Conservation (phyloP, 352 stramenopile species). For the Phytophthora crassamura region DNA sequence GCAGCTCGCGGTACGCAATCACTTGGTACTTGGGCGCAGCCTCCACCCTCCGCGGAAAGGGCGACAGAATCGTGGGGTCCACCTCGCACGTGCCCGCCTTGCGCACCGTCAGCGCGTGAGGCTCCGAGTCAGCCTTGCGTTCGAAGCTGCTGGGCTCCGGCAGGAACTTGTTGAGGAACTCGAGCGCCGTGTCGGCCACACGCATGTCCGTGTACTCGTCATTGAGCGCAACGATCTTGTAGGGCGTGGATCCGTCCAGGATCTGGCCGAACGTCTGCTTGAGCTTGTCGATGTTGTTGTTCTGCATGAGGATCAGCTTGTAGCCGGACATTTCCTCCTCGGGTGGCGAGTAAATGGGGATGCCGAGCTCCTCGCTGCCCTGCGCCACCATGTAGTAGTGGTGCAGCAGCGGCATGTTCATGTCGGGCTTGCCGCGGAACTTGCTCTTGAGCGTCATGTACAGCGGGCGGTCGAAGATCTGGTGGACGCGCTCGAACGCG, state of each 20-base stretch:
- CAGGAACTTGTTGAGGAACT: conserved; percentile 80
- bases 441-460: conserved; percentile 88
- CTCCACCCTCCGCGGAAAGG: conserved; percentile 68
- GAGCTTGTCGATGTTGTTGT: conserved; percentile 81
- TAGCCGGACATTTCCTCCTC: conserved; percentile 83
- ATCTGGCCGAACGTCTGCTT: conserved; percentile 74
- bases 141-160: conserved; percentile 77
- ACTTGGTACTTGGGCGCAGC: conserved; percentile 79
- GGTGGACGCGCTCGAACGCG: conserved; percentile 86
- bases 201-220: conserved; percentile 89
- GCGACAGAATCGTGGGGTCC: conserved; percentile 72
- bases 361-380: conserved; percentile 77
- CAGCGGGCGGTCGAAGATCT: conserved; percentile 86
- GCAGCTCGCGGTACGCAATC: conserved; percentile 80
- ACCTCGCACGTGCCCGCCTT: conserved; percentile 75
- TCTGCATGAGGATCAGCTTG: conserved; percentile 87
- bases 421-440: conserved; percentile 85
- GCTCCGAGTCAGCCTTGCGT: conserved; percentile 48
- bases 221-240: conserved; percentile 87
- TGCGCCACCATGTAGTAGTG: conserved; percentile 91
- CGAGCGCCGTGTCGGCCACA: conserved; percentile 68
- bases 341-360: conserved; percentile 76
- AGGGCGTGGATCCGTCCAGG: conserved; percentile 64
- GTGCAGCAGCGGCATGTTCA: conserved; percentile 90
- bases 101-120: conserved; percentile 61